Evolutionary conservation across 2,329 filamentous ascomycete genomes (phyloP).

Genomic region (Neurospora sp.): DNA sequence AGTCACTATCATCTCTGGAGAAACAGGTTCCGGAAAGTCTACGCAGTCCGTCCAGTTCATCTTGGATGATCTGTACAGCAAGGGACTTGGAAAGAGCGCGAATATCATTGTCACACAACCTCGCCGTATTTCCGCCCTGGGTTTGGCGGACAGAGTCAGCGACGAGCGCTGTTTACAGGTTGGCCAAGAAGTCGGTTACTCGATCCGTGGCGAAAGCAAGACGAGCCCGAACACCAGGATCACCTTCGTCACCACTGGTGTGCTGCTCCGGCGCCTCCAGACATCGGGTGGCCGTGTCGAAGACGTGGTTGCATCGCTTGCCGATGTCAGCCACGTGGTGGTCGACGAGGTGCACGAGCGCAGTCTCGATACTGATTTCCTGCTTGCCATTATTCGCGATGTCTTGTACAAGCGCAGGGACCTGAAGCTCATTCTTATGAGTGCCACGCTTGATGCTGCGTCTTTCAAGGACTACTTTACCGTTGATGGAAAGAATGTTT

Average conservation of each 20-base stretch:
- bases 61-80: constrained; percentile 76
- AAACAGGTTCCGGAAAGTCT: constrained; percentile 94
- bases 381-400: constrained; percentile 77
- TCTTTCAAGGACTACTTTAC: constrained; percentile 81
- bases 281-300: constrained; percentile 72
- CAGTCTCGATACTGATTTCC: constrained; percentile 88
- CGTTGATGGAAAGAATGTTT: constrained; percentile 41
- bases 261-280: constrained; percentile 81
- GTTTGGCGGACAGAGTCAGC: constrained; percentile 86
- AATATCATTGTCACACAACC: constrained; percentile 97
- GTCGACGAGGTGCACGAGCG: constrained; percentile 96
- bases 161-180: constrained; percentile 77
- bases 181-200: constrained; percentile 83
- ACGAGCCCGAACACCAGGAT: constrained; percentile 68
- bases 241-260: constrained; percentile 92
- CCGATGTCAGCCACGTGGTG: constrained; percentile 87
- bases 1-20: constrained; percentile 92
- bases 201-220: constrained; percentile 83
- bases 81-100: constrained; percentile 61
- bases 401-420: constrained; percentile 66
- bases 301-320: constrained; percentile 70
- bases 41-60: constrained; percentile 96
- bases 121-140: constrained; percentile 84
- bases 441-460: constrained; percentile 81
- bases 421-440: constrained; percentile 90